Evolutionary conservation across 2,329 filamentous ascomycete genomes (phyloP), one percentile per base, ranked within the genome.

Genomic region (Emergomyces orientalis): DNA sequence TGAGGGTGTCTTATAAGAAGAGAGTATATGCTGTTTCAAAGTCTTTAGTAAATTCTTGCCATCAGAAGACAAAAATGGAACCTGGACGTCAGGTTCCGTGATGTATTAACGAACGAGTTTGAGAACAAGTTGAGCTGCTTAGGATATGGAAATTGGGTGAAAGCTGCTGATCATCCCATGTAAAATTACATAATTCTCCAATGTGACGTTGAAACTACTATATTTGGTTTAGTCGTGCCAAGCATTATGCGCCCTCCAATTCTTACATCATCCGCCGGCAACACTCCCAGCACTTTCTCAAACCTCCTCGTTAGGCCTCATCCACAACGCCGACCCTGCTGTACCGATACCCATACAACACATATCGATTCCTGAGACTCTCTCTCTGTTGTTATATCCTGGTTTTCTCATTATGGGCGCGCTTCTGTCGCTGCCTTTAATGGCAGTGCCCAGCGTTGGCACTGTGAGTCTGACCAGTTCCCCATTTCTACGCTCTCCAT

Each of bases 381-480:
- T 25, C 41, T 59, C 27, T 43, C 37, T 22, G 32, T 47, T 27
- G 32, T 34, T 59, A 49, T 47, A 27, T 32, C 7, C 25, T 45
- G 25, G 43, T 55, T 61, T 52, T 51, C 27, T 63, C 69, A 78
- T 65, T 61, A 99, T 99, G 94, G 94, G 94, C 72, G 93, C 91
- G 69, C 80, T 96, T 71, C 83, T 99, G 62, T 97, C 93, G 66
- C 77, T 99, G 65, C 94, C 94, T 69, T 81, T 99, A 66, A 80
- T 99, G 77, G 92, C 90, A 69, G 76, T 99, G 68, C 94, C 94
- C 66, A 91, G 91, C 79, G 79, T 90, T 69, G 85, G 90, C 75
- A 91, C 91, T 62, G 91, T 97, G 87, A 66, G 88, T 82, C 65
- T 49, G 32, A 57, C 63, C 25, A 62, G 70, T 62, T 41, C 64